phyloP scores from a whole-genome alignment of 805 yeast genomes.

The Kuraishia piskuri region DNA sequence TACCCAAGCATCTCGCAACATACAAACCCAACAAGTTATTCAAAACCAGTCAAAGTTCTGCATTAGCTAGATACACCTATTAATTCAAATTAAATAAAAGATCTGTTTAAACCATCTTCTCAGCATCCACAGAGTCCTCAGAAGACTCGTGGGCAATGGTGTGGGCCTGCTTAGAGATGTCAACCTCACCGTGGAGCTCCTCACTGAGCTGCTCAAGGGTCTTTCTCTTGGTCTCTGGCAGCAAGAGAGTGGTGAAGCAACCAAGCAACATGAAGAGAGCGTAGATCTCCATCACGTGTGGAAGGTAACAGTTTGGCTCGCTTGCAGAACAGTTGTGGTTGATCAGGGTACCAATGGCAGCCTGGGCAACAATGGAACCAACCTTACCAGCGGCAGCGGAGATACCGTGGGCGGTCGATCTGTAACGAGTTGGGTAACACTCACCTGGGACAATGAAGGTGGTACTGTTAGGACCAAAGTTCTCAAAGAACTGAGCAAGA shows the following conservation, averaged over 20 bases:
- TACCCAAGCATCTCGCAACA: background rate
- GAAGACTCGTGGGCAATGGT: constrained; percentile 1
- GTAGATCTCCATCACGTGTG: constrained; percentile 90
- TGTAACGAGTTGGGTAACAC: constrained; percentile 87
- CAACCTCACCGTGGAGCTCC: constrained; percentile 74
- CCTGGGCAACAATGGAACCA: constrained; percentile 90
- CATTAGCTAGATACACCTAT: background rate
- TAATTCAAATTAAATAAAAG: background rate
- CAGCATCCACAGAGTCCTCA: background rate
- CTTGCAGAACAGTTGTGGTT: constrained; percentile 67
- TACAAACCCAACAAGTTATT: background rate
- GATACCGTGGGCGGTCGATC: constrained; percentile 93
- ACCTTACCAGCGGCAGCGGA: constrained; percentile 90
- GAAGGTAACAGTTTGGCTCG: constrained; percentile 66
- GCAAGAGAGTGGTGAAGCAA: constrained; percentile 49
- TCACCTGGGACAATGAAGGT: constrained; percentile 91
- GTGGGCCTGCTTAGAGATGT: constrained; percentile 11
- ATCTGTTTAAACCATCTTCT: background rate
- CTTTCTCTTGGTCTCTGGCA: constrained; percentile 90
- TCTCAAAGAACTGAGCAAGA: constrained; percentile 78
- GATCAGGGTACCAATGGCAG: constrained; percentile 76
- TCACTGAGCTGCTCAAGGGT: constrained; percentile 81
- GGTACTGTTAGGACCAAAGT: constrained; percentile 90
- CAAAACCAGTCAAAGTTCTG: background rate
- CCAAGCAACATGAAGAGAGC: constrained; percentile 89